Base-by-base conservation (phyloP, 2,329 filamentous ascomycete species). In the Hypoxylon sp. region DNA sequence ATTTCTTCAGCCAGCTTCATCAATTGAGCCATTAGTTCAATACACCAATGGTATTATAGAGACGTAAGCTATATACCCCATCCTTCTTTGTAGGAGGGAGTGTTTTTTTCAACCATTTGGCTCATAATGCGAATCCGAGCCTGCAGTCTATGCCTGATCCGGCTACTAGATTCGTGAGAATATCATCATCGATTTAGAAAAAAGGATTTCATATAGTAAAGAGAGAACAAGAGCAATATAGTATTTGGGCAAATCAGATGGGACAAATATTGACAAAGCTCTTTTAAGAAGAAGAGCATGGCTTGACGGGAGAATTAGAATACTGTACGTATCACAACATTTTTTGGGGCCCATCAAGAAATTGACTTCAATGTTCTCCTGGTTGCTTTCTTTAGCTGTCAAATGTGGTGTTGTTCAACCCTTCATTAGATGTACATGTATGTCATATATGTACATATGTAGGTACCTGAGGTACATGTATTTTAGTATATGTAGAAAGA, bases 21-120 rank as follows among this genome's bases (percentile, higher is more conserved):
- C 26, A 64, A 63, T 63, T 63, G 44, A 58, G 33, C 14, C 48
- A 59, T 59, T 59, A 35, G 59, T 17, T 39, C 61, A 26, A 51
- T 48, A 22, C 8, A 44, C 11, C 17, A 11, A 44, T 44, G 8
- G 6, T 22, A 19, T 11, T 48, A 48, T 48, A 4, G 19, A 48
- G 3, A 11, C 22, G 44, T 24, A 29, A 29, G 14, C 14, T 50
- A 50, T 24, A 48, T 48, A 8, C 1, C 6, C 46, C 46, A 31
- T 29, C 10, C 24, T 48, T n/a, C 11, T 50, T 29, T 29, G 14
- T 29, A 46, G 17, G 42, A 37, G 35, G 42, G 42, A 17, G 42
- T 10, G 2, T 17, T 17, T 22, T 46, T 42, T 42, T 42, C 8
- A 17, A 46, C n/a, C n/a, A 46, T n/a, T 22, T 52, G 35, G 42